These are phyloP conservation scores for Ascochyta lentis DNA, from an alignment of 2,329 filamentous ascomycete genomes.

Conservation along the genomic window DNA sequence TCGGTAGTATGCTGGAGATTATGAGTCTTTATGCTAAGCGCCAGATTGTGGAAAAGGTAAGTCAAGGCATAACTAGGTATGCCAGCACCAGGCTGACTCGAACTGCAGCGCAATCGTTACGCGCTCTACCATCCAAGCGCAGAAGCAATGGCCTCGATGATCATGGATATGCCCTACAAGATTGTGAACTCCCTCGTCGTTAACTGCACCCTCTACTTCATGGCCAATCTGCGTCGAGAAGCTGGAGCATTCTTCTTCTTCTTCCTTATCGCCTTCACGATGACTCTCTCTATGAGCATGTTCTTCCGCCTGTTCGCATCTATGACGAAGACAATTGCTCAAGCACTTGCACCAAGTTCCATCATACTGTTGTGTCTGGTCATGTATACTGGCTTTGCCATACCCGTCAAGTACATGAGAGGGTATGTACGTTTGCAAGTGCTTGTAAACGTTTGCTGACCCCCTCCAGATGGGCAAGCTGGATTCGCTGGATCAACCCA, in stretches of 20 bases:
- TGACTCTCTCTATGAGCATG: constrained; percentile 77
- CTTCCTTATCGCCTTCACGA: constrained; percentile 63
- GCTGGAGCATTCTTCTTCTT: constrained; percentile 82
- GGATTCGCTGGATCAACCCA: constrained; percentile 73
- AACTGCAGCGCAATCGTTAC: constrained; percentile 72
- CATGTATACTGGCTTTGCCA: constrained; percentile 70
- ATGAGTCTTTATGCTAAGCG: constrained; percentile 81
- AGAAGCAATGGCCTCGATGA: constrained; percentile 81
- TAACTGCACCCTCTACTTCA: constrained; percentile 81
- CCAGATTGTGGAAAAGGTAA: constrained; percentile 79
- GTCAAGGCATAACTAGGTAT: not conserved
- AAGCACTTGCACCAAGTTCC: constrained; percentile 61
- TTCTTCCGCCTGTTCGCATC: constrained; percentile 80
- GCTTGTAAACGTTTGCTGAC: constrained; percentile 1
- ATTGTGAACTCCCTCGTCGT: constrained; percentile 72
- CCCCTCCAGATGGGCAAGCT: constrained; percentile 43
- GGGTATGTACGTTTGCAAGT: constrained; percentile 11
- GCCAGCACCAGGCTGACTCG: not conserved
- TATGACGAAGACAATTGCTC: constrained; percentile 68
- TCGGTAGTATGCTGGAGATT: constrained; percentile 61
- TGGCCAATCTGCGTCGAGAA: constrained; percentile 76
- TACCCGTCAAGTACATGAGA: constrained; percentile 65
- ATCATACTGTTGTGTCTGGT: constrained; percentile 67
- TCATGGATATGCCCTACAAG: constrained; percentile 80
- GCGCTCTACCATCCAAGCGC: constrained; percentile 88